These are phyloP conservation scores for Vitis hybrid DNA, from an alignment of 177 flowering plant species.

Conservation along the genomic window DNA sequence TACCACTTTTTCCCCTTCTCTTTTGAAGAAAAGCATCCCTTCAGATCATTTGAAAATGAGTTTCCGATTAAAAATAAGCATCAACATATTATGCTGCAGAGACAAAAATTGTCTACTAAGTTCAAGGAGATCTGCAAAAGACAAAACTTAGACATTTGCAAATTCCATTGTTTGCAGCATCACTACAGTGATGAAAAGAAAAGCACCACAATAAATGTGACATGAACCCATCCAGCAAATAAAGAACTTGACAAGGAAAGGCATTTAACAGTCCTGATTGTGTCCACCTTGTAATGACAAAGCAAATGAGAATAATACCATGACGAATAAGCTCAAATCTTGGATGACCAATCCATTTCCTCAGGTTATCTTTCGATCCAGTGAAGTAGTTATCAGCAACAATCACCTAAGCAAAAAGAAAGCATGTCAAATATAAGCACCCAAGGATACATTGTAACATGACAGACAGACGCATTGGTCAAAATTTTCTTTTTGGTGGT, in stretches of 20 bases:
- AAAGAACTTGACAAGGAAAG: neutral
- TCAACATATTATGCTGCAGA: too few species aligned
- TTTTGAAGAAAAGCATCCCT: too few species aligned
- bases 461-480: too few species aligned
- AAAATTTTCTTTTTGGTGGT: too few species aligned
- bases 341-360: slow-evolving; percentile 94
- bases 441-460: too few species aligned
- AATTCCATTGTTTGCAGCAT: neutral
- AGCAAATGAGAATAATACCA: slow-evolving; percentile 40
- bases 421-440: neutral
- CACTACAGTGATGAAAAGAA: neutral
- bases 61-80: too few species aligned
- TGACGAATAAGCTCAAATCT: slow-evolving; percentile 99
- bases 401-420: slow-evolving; percentile 56
- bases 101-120: too few species aligned
- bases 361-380: slow-evolving; percentile 90
- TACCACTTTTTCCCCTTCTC: too few species aligned
- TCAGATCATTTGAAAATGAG: too few species aligned
- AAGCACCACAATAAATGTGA: neutral
- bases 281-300: neutral
- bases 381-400: slow-evolving; percentile 97
- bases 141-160: neutral
- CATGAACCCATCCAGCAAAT: neutral
- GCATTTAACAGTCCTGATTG: neutral
- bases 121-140: neutral